A percentile compares a stretch with the other conserved stretches of the same genome.
phyloP scores from a whole-genome alignment of 352 stramenopile genomes.

The Sclerospora graminicola region DNA sequence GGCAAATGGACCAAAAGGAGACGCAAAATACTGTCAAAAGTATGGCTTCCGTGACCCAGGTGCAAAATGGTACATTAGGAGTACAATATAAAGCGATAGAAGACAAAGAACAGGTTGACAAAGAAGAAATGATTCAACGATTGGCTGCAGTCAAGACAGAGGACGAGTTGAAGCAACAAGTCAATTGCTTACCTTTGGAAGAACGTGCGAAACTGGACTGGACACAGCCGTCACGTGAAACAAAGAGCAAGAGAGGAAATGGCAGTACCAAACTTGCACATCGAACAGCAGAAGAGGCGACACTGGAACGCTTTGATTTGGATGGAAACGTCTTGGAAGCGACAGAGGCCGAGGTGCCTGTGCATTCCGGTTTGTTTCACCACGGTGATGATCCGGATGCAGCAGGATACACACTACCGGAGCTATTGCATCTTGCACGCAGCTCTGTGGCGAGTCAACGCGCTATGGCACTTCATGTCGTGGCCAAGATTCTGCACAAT shows the following conservation, averaged over 20 bases:
- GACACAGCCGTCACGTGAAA: slow-evolving; percentile 29
- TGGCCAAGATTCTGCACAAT: slow-evolving; percentile 52
- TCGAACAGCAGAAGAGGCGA: slow-evolving; percentile 16
- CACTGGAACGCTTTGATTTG: slow-evolving; percentile 62
- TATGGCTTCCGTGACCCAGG: neutral
- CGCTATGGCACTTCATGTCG: slow-evolving; percentile 44
- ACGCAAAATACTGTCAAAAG: neutral
- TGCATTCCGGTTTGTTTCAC: slow-evolving; percentile 67
- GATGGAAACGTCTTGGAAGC: slow-evolving; percentile 28
- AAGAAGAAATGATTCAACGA: slow-evolving; percentile 25
- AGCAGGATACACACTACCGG: slow-evolving; percentile 61
- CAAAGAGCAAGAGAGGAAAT: slow-evolving; percentile 6
- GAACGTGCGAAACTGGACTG: slow-evolving; percentile 72
- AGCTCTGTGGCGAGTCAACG: slow-evolving; percentile 66
- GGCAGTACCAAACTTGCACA: slow-evolving; percentile 4
- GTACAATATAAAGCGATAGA: neutral
- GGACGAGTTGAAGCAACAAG: slow-evolving; percentile 38
- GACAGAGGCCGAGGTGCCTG: slow-evolving; percentile 14
- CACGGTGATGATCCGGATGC: slow-evolving; percentile 64
- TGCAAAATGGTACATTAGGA: slow-evolving; percentile 3
- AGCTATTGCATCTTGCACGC: slow-evolving; percentile 61
- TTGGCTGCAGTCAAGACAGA: slow-evolving; percentile 51
- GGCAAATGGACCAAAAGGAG: slow-evolving; percentile 3
- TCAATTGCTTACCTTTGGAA: slow-evolving; percentile 38
- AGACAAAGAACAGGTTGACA: slow-evolving; percentile 4